Base-by-base conservation (phyloP, 2,329 filamentous ascomycete genomes). In the Botrytis squamosa region DNA sequence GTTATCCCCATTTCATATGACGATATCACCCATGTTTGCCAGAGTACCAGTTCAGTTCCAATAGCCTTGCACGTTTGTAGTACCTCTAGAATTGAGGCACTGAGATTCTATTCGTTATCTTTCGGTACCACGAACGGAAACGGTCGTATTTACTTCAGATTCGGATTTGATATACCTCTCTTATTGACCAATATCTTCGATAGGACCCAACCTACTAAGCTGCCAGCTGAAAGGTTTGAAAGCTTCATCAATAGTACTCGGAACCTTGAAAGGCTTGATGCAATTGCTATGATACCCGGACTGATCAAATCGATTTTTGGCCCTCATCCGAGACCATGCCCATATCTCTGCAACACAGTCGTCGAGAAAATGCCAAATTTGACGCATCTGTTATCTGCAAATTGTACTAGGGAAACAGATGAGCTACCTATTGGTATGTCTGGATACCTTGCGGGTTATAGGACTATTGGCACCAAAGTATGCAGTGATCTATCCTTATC, bases 111-210 rank as follows among this genome's bases (percentile, higher is more conserved):
- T 36, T 66, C 63, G 9, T 49, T 66, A 49, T 66, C 63, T 25
- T 66, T 66, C 22, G 63, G 63, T 25, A 49, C 63, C 9, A 66
- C 63, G 20, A 12, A 29, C 42, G 29, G n/a, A 14, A 66, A 66
- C 22, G 63, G 63, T 2, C 63, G 42, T 5, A 49, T 66, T 5
- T 66, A 66, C 29, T 66, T 66, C 8, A 36, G 63, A 25, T 66
- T 66, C n/a, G 42, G 63, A 4, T 66, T 66, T 66, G 63, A 66
- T 36, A 66, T 66, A 49, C 63, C 63, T 49, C 42, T 66, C 29
- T 66, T 66, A 6, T 22, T 66, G 33, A 66, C 63, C 18, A 66
- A 66, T 9, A 20, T 49, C 42, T 66, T 49, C 63, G 20, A 33
- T 2, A 25, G 22, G 12, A 33, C 12, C 22, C 42, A 10, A 16